Base-by-base conservation (phyloP, 371 early-diverging fungal species). In the Mucor lusitanicus region DNA sequence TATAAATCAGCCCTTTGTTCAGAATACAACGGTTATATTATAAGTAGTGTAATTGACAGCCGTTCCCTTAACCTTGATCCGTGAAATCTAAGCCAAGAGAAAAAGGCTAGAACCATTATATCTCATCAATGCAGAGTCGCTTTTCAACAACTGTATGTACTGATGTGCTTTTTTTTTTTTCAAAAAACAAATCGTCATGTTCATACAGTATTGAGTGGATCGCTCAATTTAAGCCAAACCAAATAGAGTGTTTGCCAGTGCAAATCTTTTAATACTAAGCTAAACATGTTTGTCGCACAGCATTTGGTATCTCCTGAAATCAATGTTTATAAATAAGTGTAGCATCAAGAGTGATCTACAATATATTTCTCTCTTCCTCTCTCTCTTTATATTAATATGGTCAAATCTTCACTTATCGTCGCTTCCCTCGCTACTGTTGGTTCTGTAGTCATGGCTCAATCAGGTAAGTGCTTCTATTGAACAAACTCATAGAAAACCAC, bases 321-420 rank as follows among this genome's bases (percentile, higher is more conserved):
- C 13, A 53, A 53, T 15, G 27, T 3, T 13, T 53, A 53, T 53
- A 53, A 53, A 53, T 53, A 27, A 27, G 53, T 23, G 23, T 3
- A 50, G 13, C 53, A 50, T 53, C 23, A 6, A 13, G 2, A 50
- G 27, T 53, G 53, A 53, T 27, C 53, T 53, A 53, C 50, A 50
- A 13, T 12, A 50, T 17, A 27, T 53, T 53, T 12, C 11, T 25
- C 27, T 56, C 33, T 19, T 19, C 32, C 32, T 32, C 19, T 21
- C 17, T 56, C 6, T 35, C 12, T 23, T 59, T 23, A 46, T 32
- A 9, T 61, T 2, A 58, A 33, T 17, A 70, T 70, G 70, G 70
- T 70, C 23, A 67, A 67, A 56, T 61, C 30, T 54, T 60, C 33
- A 54, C 28, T 60, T 33, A 48, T 65, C 17, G 6, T 56, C 0